Base-by-base conservation (phyloP, 2,329 filamentous ascomycete species). In the Xylariaceae sp. region DNA sequence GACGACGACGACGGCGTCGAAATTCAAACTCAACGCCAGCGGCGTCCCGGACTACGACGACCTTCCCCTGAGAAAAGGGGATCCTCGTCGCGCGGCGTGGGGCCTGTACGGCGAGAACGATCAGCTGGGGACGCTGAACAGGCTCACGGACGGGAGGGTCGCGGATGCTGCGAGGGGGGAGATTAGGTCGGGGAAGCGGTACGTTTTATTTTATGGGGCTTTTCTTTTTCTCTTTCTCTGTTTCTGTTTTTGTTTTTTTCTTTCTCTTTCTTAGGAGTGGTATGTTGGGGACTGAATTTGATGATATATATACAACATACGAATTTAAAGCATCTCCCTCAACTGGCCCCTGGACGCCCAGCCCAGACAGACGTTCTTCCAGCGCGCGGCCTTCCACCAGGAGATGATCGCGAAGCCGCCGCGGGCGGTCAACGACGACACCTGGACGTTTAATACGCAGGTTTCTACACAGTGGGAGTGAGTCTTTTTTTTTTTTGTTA, bases 271-370 rank as follows among this genome's bases (percentile, higher is more conserved):
- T n/a, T n/a, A n/a, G n/a, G n/a, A n/a, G n/a, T n/a, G n/a, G n/a
- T n/a, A n/a, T n/a, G n/a, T n/a, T n/a, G n/a, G n/a, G 21, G 21
- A 24, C 21, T 24, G 21, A n/a, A 24, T 24, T 24, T 24, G 21
- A 24, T 24, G 6, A 24, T n/a, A n/a, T n/a, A n/a, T n/a, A n/a
- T n/a, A n/a, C n/a, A 40, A 5, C 31, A 14, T 2, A 30, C 23
- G 12, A 8, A 34, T 8, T 7, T 17, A 7, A 7, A 7, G n/a
- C n/a, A n/a, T 82, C 36, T 77, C 73, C 2, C 67, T 81, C 14
- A 77, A 83, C 60, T 77, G 76, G 67, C 67, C 74, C 0, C 64
- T 83, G 4, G 66, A 76, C 57, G 70, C 72, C 9, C 70, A 76
- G 55, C 57, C 67, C 21, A 59, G 69, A 31, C 55, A 68, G 8